phyloP scores from a whole-genome alignment of 345 rosid genomes.

The Rhizophora apiculata region DNA sequence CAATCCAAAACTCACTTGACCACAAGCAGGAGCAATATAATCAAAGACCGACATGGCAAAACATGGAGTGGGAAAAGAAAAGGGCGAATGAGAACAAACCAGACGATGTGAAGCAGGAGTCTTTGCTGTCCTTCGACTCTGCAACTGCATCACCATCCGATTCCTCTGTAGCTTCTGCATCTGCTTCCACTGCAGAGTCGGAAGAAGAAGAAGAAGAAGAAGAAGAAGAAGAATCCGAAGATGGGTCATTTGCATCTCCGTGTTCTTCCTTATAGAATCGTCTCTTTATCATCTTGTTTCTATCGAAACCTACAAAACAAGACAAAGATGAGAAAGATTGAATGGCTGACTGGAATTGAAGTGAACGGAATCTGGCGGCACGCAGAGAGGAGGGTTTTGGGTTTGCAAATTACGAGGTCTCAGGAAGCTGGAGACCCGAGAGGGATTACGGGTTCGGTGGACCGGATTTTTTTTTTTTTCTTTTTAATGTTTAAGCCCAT shows the following conservation, averaged over 20 bases:
- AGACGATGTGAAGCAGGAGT: constrained; percentile 41
- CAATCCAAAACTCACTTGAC: neutral
- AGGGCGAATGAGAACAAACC: constrained; percentile 35
- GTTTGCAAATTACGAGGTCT: neutral
- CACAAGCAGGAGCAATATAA: neutral
- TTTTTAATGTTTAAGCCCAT: too few species aligned
- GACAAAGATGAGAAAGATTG: neutral
- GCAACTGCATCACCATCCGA: constrained; percentile 41
- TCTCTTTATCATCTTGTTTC: constrained; percentile 68
- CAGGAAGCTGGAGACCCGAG: neutral
- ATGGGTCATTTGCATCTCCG: constrained; percentile 56
- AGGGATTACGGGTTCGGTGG: constrained; percentile 1
- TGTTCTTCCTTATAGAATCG: constrained; percentile 69
- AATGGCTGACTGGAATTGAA: neutral
- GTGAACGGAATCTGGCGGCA: neutral
- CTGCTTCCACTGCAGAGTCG: constrained; percentile 62
- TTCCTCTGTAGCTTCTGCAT: constrained; percentile 27
- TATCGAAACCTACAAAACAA: neutral
- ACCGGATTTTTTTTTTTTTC: too few species aligned
- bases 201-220: constrained; percentile 33
- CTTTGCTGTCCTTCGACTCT: constrained; percentile 29
- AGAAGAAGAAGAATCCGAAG: constrained; percentile 61
- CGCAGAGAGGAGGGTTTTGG: constrained; percentile 3
- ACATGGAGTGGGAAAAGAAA: neutral
- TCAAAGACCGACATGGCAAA: neutral